phyloP scores from a whole-genome alignment of 805 yeast genomes.

The Metschnikowia corniflorae region DNA sequence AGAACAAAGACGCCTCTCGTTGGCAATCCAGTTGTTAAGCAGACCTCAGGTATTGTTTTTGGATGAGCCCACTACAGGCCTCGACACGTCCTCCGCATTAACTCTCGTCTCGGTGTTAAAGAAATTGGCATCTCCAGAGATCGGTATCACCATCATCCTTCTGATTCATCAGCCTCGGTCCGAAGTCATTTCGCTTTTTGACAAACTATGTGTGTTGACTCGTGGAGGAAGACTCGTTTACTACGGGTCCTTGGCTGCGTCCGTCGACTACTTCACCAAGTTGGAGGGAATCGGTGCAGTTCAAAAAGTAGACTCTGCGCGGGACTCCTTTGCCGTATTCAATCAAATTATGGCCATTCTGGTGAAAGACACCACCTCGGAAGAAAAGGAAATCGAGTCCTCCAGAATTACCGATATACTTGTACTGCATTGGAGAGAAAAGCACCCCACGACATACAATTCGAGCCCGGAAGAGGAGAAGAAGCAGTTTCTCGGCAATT shows the following conservation, averaged over 20 bases:
- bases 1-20: conserved; percentile 71
- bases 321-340: conserved; percentile 12
- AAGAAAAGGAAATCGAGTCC: conserved; percentile 13
- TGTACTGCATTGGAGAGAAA: conserved; percentile 13
- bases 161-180: conserved; percentile 84
- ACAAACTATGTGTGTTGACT: conserved; percentile 63
- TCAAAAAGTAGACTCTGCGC: conserved; percentile 6
- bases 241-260: conserved; percentile 44
- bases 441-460: conserved; percentile 1
- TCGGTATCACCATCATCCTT: conserved; percentile 70
- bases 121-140: conserved; percentile 36
- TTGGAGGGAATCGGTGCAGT: conserved; percentile 12
- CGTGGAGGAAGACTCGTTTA: conserved; percentile 49
- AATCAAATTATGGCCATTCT: conserved; percentile 18
- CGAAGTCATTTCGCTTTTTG: conserved; percentile 68
- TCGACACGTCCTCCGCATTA: conserved; percentile 75
- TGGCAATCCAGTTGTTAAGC: conserved; percentile 72
- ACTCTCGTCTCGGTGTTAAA: conserved; percentile 59
- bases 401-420: conserved; percentile 8
- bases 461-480: conserved; percentile 15
- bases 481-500: conserved; percentile 16
- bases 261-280: conserved; percentile 46
- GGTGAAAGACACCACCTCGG: conserved; percentile 17
- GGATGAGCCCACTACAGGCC: conserved; percentile 88
- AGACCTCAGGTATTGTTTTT: conserved; percentile 74